Conservation (phyloP, 495 filamentous ascomycete genomes). For the Cercophora newfieldiana region DNA sequence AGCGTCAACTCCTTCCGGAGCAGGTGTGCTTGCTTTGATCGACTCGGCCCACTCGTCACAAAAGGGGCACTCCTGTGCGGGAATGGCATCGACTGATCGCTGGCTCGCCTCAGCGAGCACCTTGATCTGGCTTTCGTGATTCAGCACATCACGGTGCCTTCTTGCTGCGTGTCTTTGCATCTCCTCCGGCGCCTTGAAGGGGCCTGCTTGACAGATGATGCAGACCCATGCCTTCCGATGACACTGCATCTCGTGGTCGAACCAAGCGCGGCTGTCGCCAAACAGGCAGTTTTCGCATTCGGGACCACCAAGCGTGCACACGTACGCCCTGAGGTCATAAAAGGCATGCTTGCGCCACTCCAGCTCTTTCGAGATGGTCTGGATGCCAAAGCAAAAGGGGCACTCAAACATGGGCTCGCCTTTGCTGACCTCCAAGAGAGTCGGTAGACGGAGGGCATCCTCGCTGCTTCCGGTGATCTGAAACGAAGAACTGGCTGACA, state of each 20-base stretch:
- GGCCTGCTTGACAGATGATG: constrained; percentile 20
- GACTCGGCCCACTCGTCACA: constrained; percentile 17
- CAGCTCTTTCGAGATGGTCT: constrained; percentile 20
- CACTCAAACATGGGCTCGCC: constrained; percentile 29
- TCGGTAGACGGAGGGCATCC: background rate
- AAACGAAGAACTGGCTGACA: background rate
- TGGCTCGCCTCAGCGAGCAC: constrained; percentile 8
- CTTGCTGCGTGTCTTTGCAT: background rate
- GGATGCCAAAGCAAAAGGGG: constrained; percentile 34
- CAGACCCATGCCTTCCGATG: constrained; percentile 33
- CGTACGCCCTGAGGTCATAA: constrained; percentile 37
- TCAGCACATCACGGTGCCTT: background rate
- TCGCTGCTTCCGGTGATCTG: background rate
- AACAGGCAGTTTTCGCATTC: constrained; percentile 32
- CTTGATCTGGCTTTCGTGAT: background rate
- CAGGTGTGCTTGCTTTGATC: background rate
- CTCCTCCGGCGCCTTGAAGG: background rate
- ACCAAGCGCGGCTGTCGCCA: constrained; percentile 31
- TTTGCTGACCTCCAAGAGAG: constrained; percentile 6
- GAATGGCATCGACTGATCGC: background rate
- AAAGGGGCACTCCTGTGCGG: constrained; percentile 12
- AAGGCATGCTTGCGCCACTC: constrained; percentile 30
- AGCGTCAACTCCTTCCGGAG: background rate
- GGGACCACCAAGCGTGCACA: constrained; percentile 31
- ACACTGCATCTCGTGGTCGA: constrained; percentile 33